phyloP scores from a whole-genome alignment of 352 stramenopile genomes.

The Sclerospora graminicola region DNA sequence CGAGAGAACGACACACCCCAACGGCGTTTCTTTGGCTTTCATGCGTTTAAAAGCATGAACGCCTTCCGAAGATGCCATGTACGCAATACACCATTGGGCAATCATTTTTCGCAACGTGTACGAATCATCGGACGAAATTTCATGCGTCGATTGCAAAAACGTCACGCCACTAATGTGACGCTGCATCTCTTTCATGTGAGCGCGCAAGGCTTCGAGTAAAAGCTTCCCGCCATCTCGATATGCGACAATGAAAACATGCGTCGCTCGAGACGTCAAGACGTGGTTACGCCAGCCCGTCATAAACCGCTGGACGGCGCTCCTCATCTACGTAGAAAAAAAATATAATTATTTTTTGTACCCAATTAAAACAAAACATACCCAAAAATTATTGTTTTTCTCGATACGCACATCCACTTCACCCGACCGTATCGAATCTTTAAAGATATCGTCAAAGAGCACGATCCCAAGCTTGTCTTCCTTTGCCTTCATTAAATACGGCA shows the following conservation, averaged over 20 bases:
- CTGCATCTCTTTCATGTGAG: constrained; percentile 55
- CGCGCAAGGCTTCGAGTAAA: constrained; percentile 42
- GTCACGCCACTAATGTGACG: constrained; percentile 56
- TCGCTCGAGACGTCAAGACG: constrained; percentile 47
- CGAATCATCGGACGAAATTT: constrained; percentile 38
- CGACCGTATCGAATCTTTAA: constrained; percentile 36
- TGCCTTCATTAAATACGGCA: constrained; percentile 66
- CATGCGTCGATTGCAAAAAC: constrained; percentile 56
- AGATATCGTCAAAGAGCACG: constrained; percentile 57
- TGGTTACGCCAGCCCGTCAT: constrained; percentile 67
- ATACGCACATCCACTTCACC: constrained; percentile 43
- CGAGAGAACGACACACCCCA: constrained; percentile 47
- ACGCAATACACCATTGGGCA: constrained; percentile 56
- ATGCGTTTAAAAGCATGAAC: constrained; percentile 36
- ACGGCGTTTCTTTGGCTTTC: constrained; percentile 41
- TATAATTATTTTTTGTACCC: neutral
- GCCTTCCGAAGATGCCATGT: constrained; percentile 28
- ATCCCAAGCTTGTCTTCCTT: constrained; percentile 64
- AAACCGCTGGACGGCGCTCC: constrained; percentile 41
- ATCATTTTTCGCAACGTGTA: constrained; percentile 61
- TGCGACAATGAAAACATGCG: constrained; percentile 53
- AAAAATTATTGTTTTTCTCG: neutral
- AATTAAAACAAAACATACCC: neutral
- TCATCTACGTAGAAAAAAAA: constrained; percentile 27
- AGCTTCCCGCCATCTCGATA: constrained; percentile 49